These are phyloP conservation scores for Torrubiellomyces zombiae DNA, from an alignment of 2,329 filamentous ascomycete species.

Conservation along the genomic window DNA sequence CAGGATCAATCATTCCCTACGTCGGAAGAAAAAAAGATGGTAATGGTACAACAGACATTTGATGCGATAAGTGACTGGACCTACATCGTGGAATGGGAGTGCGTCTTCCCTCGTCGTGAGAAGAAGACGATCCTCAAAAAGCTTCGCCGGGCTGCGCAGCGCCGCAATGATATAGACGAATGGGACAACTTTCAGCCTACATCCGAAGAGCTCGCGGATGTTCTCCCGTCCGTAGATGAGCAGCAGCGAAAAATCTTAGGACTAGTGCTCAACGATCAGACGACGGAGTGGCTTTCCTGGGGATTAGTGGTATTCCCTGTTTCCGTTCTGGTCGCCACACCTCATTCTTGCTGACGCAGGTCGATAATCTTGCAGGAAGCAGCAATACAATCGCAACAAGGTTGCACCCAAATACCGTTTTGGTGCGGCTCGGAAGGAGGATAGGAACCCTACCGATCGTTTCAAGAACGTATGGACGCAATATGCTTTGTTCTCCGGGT, in stretches of 20 bases:
- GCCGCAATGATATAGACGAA: too few species aligned
- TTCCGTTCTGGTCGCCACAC: too few species aligned
- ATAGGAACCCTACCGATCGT: conserved; percentile 12
- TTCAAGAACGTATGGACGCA: conserved; percentile 10
- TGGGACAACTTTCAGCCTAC: conserved; percentile 5
- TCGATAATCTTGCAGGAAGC: conserved; percentile 4
- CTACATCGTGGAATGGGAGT: conserved; percentile 9
- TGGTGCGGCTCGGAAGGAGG: conserved; percentile 13
- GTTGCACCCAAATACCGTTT: conserved; percentile 8
- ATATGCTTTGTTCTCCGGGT: conserved; percentile 10
- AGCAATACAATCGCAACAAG: conserved; percentile 11
- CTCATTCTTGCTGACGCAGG: not conserved
- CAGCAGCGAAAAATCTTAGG: conserved; percentile 10
- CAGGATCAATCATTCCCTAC: conserved; percentile 6
- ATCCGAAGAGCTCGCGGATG: conserved; percentile 2
- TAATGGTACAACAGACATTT: conserved; percentile 6
- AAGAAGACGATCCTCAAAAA: conserved; percentile 4
- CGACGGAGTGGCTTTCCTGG: conserved; percentile 10
- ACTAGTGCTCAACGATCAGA: conserved; percentile 7
- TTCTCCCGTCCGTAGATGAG: conserved; percentile 5
- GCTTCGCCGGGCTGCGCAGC: too few species aligned
- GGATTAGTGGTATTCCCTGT: conserved; percentile 8
- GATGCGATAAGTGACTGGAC: conserved; percentile 11
- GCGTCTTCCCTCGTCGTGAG: conserved; percentile 4
- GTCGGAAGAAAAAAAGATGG: conserved; percentile 3